Percentiles rank a stretch among this genome's conserved stretches.
phyloP scores from a whole-genome alignment of 2,329 filamentous ascomycete genomes.

The Fusarium cicatricum region DNA sequence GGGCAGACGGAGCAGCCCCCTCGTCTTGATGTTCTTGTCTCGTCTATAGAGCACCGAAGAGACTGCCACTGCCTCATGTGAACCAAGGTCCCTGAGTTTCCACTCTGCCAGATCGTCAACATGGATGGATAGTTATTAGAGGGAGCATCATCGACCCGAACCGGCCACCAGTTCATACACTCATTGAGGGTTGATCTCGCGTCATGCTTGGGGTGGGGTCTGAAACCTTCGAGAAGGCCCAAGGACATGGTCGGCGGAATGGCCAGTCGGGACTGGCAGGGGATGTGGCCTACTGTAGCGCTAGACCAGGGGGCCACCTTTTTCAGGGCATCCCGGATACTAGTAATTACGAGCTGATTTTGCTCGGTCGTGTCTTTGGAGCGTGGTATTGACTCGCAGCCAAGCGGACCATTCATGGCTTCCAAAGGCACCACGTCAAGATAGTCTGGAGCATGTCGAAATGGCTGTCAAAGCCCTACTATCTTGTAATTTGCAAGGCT shows the following conservation, averaged over 20 bases:
- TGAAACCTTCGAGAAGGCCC: slow-evolving; percentile 46
- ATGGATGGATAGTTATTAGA: slow-evolving; percentile 32
- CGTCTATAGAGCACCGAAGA: slow-evolving; percentile 1
- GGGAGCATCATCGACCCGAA: slow-evolving; percentile 25
- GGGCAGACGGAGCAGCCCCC: slow-evolving; percentile 12
- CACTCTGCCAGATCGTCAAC: slow-evolving; percentile 36
- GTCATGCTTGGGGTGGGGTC: slow-evolving; percentile 35
- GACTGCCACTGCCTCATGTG: slow-evolving; percentile 16
- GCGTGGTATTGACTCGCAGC: slow-evolving; percentile 38
- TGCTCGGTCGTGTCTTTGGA: slow-evolving; percentile 30
- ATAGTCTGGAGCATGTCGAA: slow-evolving; percentile 14
- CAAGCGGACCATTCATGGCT: slow-evolving; percentile 32
- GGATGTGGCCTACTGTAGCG: slow-evolving; percentile 25
- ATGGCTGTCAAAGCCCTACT: slow-evolving; percentile 19
- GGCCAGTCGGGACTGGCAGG: slow-evolving; percentile 33
- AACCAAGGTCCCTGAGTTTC: slow-evolving; percentile 26
- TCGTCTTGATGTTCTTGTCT: slow-evolving; percentile 6
- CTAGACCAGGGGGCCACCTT: slow-evolving; percentile 18
- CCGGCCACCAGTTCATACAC: slow-evolving; percentile 33
- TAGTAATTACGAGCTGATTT: slow-evolving; percentile 36
- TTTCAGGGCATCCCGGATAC: slow-evolving; percentile 17
- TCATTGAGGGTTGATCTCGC: slow-evolving; percentile 41
- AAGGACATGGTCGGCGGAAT: slow-evolving; percentile 45
- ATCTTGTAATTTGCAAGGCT: slow-evolving; percentile 21
- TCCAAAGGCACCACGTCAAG: slow-evolving; percentile 20